Conservation (phyloP, 2,329 filamentous ascomycete species). For the Alternaria atra region DNA sequence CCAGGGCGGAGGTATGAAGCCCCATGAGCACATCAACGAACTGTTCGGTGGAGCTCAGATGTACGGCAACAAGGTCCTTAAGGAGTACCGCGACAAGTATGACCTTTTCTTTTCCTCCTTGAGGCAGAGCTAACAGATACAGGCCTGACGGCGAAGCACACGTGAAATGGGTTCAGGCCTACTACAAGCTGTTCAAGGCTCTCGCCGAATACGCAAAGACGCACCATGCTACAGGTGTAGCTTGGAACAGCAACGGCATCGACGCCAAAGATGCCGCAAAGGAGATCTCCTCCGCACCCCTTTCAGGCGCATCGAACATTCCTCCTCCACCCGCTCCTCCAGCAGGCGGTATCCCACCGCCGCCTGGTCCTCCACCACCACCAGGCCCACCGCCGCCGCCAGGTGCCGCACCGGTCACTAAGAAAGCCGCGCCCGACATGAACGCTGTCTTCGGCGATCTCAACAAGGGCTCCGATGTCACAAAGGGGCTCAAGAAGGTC, state of each 20-base stretch:
- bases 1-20: conserved; percentile 63
- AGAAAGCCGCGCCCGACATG: conserved; percentile 68
- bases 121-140: conserved; percentile 25
- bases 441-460: conserved; percentile 90
- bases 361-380: conserved; percentile 71
- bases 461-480: conserved; percentile 89
- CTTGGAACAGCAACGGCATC: conserved; percentile 83
- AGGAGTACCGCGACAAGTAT: conserved; percentile 85
- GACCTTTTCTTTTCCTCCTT: conserved; percentile 28
- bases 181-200: conserved; percentile 88
- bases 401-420: conserved; percentile 60
- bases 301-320: conserved; percentile 65
- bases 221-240: conserved; percentile 79
- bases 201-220: conserved; percentile 85
- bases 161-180: conserved; percentile 89
- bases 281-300: conserved; percentile 59
- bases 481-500: conserved; percentile 88
- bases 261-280: conserved; percentile 76
- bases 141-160: conserved; percentile 73
- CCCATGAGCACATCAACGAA: conserved; percentile 85
- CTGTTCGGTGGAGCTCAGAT: conserved; percentile 86
- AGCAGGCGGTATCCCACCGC: conserved; percentile 67
- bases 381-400: conserved; percentile 53
- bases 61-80: conserved; percentile 92
- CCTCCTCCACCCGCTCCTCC: conserved; percentile 71